Base-by-base conservation (phyloP, 495 filamentous ascomycete species). In the Lichenothelia convexa region DNA sequence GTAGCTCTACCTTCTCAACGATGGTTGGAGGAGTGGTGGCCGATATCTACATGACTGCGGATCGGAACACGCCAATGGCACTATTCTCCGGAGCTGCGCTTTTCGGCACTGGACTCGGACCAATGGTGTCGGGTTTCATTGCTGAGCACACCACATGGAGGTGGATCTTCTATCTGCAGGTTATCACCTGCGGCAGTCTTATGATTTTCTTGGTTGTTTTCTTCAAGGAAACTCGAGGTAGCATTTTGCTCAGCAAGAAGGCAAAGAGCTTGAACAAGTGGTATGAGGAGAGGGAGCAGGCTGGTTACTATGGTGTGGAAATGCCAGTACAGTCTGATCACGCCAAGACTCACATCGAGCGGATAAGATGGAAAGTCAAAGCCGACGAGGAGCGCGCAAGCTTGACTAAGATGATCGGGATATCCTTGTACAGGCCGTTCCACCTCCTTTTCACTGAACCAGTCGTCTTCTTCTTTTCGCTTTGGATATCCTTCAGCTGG, bases 21-120 rank as follows among this genome's bases (percentile, higher is more conserved):
- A 87, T 93, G 77, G 81, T 93, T 2, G 87, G 87, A 22, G 87
- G 87, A 0, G 79, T 94, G 5, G 77, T 95, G 21, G 75, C 75
- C 35, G 87, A 95, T 46, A 76, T 93, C 40, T 94, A 84, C 53
- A 73, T 76, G 23, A 68, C 78, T 6, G 55, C 80, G 41, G 78
- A 77, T 24, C 63, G 87, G 21, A 93, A 93, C 45, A 81, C 77
- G 2, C 80, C 86, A 3, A 95, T 95, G 87, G 77, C 83, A 2
- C 47, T 91, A 2, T 93, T 91, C 51, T 73, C 76, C 1, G 79
- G 73, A 1, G 61, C 63, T 16, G 85, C 80, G 0, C 55, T 94
- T 6, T 64, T 78, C 12, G 89, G 86, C 1, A 93, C 82, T 0
- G 86, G 84, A 1, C 55, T 79, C 0, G 87, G 84, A 0, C 84